Evolutionary conservation across 2,329 filamentous ascomycete genomes (phyloP), one percentile per base, ranked within the genome.

Genomic region (Diaporthe amygdali): DNA sequence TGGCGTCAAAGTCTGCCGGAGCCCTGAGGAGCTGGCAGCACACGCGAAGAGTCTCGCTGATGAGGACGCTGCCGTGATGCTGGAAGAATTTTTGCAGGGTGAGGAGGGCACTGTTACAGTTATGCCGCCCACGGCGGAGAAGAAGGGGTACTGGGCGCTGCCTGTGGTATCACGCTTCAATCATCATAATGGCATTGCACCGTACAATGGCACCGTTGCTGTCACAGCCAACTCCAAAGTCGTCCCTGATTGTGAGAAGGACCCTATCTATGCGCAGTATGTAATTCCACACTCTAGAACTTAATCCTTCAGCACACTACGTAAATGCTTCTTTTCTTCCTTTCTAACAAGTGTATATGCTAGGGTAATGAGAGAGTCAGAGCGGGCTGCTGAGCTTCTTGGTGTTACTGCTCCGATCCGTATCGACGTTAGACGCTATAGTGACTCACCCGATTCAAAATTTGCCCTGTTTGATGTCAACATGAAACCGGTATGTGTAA

Each of bases 91-190:
- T 69, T 80, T 89, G 0, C 69, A 76, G 0, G 85, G 85, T 1
- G 81, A 86, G 70, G 86, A 88, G 74, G 85, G 78, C 0, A 88
- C 86, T 0, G 80, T 88, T 2, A 88, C 85, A 0, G 82, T 88
- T 0, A 87, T 88, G 85, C 85, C 86, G 0, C 85, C 85, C 2
- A 81, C 79, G 0, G 67, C 49, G 0, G 72, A 74, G 1, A 70
- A 70, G 0, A 71, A 75, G 0, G 75, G 78, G 0, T 84, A 88
- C 73, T 84, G 82, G 81, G 77, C 82, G 5, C 74, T 87, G 41
- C 84, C 84, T 0, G 77, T 85, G 0, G 84, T 88, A 12, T 78
- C 78, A 0, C 79, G 85, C 2, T 87, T 85, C 77, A 86, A 87
- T 72, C 86, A 88, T 56, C 72, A 78, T 1, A 77, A 84, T 51